A percentile compares a stretch with the other conserved stretches of the same genome.
Conservation (phyloP, 2,329 filamentous ascomycete genomes). For the Pseudocercospora macadamiae region DNA sequence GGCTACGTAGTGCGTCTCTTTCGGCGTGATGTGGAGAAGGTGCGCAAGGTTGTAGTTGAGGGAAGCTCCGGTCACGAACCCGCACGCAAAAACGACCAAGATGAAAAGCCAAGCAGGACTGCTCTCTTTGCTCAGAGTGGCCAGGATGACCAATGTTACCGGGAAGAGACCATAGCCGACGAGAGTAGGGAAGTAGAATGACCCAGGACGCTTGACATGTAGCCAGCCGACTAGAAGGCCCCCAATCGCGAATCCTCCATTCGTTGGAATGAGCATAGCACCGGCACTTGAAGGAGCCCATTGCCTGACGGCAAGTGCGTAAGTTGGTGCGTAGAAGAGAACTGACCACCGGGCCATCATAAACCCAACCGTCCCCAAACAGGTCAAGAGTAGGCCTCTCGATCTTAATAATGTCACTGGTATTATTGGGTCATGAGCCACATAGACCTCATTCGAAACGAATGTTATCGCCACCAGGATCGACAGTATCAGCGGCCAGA, state of each 20-base stretch:
- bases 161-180: slow-evolving; percentile 66
- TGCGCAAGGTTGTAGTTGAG: slow-evolving; percentile 84
- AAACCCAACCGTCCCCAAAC: slow-evolving; percentile 72
- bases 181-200: slow-evolving; percentile 63
- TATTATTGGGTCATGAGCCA: slow-evolving; percentile 72
- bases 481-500: slow-evolving; percentile 64
- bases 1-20: slow-evolving; percentile 71
- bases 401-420: slow-evolving; percentile 71
- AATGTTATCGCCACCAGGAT: slow-evolving; percentile 60
- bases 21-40: slow-evolving; percentile 70
- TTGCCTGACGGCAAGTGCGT: slow-evolving; percentile 73
- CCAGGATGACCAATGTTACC: slow-evolving; percentile 60
- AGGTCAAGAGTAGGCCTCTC: slow-evolving; percentile 71
- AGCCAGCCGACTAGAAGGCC: slow-evolving; percentile 73
- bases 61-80: slow-evolving; percentile 70
- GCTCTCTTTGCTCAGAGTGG: slow-evolving; percentile 57
- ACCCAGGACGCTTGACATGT: slow-evolving; percentile 72
- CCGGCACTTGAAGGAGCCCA: slow-evolving; percentile 72
- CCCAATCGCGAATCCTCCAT: slow-evolving; percentile 74
- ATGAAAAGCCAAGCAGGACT: slow-evolving; percentile 61
- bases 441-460: slow-evolving; percentile 63
- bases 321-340: slow-evolving; percentile 79
- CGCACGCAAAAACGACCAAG: slow-evolving; percentile 67
- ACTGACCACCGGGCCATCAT: slow-evolving; percentile 83
- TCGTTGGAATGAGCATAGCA: slow-evolving; percentile 78